These are phyloP conservation scores for Pythium pyrilobum DNA, from an alignment of 352 stramenopile genomes.

Conservation along the genomic window DNA sequence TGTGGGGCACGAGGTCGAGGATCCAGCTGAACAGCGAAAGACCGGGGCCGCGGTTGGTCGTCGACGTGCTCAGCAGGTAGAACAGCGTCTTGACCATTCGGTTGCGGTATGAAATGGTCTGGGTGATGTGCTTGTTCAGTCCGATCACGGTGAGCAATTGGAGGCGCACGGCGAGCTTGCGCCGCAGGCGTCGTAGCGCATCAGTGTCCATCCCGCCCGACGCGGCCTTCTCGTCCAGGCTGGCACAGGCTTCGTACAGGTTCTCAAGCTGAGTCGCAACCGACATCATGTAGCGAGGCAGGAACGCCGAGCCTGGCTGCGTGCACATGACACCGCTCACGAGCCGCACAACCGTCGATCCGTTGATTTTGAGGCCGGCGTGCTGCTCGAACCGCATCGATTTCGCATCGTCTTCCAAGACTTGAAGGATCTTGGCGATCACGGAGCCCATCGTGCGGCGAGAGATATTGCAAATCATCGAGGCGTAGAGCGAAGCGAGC, in stretches of 20 bases:
- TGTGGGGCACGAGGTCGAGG: constrained; percentile 73
- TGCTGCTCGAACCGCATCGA: constrained; percentile 41
- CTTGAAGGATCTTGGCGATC: constrained; percentile 73
- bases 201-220: constrained; percentile 4
- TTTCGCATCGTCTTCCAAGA: constrained; percentile 81
- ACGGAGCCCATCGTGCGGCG: constrained; percentile 74
- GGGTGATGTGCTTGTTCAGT: constrained; percentile 65
- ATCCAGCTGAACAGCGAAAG: constrained; percentile 86
- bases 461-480: constrained; percentile 78
- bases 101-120: constrained; percentile 82
- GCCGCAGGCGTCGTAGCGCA: constrained; percentile 55
- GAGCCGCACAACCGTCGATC: constrained; percentile 61
- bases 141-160: constrained; percentile 73
- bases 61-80: constrained; percentile 63
- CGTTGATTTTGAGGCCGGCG: constrained; percentile 60
- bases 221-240: constrained; percentile 32
- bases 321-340: constrained; percentile 76
- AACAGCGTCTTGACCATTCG: constrained; percentile 83
- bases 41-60: constrained; percentile 44
- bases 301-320: constrained; percentile 52
- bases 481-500: constrained; percentile 73
- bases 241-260: constrained; percentile 54
- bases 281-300: constrained; percentile 87
- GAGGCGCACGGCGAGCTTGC: constrained; percentile 71
- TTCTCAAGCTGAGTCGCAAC: constrained; percentile 70